Evolutionary conservation across 495 filamentous ascomycete species (phyloP), one percentile per base, ranked within the genome.

Genomic region (Endocarpon pusillum): DNA sequence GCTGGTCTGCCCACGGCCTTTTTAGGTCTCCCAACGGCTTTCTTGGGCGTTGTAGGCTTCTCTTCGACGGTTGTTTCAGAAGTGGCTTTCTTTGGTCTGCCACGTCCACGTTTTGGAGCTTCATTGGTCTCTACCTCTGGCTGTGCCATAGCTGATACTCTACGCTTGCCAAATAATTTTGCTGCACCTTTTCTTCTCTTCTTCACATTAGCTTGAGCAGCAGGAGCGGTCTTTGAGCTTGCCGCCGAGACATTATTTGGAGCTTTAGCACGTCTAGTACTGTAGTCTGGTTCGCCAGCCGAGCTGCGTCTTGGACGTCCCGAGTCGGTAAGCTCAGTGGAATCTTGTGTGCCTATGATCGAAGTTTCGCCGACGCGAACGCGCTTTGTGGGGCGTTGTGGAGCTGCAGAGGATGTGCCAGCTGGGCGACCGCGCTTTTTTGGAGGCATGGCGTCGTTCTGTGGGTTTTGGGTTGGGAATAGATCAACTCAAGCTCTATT

Each of bases 1-100:
- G n/a, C 32, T 10, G 12, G 11, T 26, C 11, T 37, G 17, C 20
- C 33, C 10, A 27, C 22, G 6, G 33, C 14, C 19, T 41, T 32
- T 19, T 30, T 32, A 10, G 39, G 23, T 31, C 11, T 19, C 5
- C 15, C 32, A 17, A 20, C n/a, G 0, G 32, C n/a, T 17, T 32
- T 28, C 26, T 30, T 25, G 8, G 23, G 12, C 8, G 23, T 25
- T 12, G 23, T 8, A 12, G 8, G 8, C 23, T 8, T 8, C 23
- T 8, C 23, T 31, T 14, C 12, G 4, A 5, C 12, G 5, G 4
- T 7, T 31, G 14, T 31, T 14, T 31, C 19, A 14, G 28, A n/a
- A 6, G 28, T 7, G 19, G 28, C 14, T 14, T 31, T 31, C 28
- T 31, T 31, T 5, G 28, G 28, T 14, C 28, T n/a, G 12, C 28